Evolutionary conservation across 805 yeast genomes (phyloP).

Genomic region (Saturnispora ahearnii): DNA sequence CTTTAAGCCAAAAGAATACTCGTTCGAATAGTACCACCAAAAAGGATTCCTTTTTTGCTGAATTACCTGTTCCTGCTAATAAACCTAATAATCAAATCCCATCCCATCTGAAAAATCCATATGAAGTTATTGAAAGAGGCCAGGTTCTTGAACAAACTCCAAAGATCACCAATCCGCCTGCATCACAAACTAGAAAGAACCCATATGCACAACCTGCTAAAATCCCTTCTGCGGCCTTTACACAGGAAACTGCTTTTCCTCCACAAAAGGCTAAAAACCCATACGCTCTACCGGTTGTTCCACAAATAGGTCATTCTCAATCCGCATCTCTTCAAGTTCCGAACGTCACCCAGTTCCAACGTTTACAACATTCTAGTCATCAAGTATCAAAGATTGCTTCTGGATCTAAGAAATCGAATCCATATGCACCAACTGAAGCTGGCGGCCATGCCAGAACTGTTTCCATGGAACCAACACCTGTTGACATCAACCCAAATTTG

Average conservation of each 20-base stretch:
- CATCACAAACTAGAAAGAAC: neutral
- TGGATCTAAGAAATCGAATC: constrained; percentile 15
- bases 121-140: constrained; percentile 15
- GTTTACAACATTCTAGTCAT: neutral
- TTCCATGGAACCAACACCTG: constrained; percentile 16
- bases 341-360: neutral
- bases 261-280: constrained; percentile 21
- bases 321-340: neutral
- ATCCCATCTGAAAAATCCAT: constrained; percentile 20
- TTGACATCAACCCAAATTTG: constrained; percentile 21
- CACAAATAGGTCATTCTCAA: neutral
- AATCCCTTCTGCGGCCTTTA: constrained; percentile 8
- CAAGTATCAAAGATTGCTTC: neutral
- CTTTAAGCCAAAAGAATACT: neutral
- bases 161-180: neutral
- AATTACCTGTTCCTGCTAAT: constrained; percentile 34
- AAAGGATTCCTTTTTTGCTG: constrained; percentile 43
- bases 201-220: constrained; percentile 13
- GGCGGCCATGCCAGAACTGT: constrained; percentile 26
- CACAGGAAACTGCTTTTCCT: neutral
- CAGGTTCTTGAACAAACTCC: constrained; percentile 11
- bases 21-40: neutral
- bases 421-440: constrained; percentile 26
- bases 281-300: constrained; percentile 18
- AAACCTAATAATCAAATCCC: constrained; percentile 7